These are phyloP conservation scores for Aspergillus caelatus DNA, from an alignment of 2,329 filamentous ascomycete genomes.

Conservation along the genomic window DNA sequence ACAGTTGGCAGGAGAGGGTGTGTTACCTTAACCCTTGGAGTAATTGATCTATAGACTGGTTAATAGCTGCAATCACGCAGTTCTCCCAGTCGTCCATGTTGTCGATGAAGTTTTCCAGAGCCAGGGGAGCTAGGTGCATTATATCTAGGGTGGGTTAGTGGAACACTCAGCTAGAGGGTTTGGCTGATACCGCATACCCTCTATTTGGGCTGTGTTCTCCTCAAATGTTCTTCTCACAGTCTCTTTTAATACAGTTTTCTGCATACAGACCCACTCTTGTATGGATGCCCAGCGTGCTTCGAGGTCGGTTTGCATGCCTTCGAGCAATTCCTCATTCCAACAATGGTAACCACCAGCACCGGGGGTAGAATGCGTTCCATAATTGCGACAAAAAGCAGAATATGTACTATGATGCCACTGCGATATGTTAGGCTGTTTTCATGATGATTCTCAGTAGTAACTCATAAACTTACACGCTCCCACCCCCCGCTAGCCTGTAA, in stretches of 20 bases:
- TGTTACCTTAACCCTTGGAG: conserved; percentile 5
- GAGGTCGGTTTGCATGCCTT: not conserved
- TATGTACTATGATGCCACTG: conserved; percentile 19
- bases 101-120: conserved; percentile 1
- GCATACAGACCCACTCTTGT: not conserved
- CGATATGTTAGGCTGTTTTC: not conserved
- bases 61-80: conserved; percentile 8
- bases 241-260: not conserved
- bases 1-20: not conserved
- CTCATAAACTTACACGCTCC: conserved; percentile 13
- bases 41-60: not conserved
- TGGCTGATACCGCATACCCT: not conserved
- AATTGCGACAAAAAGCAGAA: conserved; percentile 20
- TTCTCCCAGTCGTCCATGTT: conserved; percentile 2
- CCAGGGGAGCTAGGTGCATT: conserved; percentile 1
- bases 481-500: conserved; percentile 13
- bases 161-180: not conserved
- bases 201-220: not conserved
- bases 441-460: not conserved
- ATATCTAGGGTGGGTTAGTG: not conserved
- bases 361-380: conserved; percentile 12
- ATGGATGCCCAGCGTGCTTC: not conserved
- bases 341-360: not conserved
- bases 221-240: conserved; percentile 1
- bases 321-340: conserved; percentile 23